Conservation (phyloP, 148 eudicot species). For the Gaultheria prostrata region DNA sequence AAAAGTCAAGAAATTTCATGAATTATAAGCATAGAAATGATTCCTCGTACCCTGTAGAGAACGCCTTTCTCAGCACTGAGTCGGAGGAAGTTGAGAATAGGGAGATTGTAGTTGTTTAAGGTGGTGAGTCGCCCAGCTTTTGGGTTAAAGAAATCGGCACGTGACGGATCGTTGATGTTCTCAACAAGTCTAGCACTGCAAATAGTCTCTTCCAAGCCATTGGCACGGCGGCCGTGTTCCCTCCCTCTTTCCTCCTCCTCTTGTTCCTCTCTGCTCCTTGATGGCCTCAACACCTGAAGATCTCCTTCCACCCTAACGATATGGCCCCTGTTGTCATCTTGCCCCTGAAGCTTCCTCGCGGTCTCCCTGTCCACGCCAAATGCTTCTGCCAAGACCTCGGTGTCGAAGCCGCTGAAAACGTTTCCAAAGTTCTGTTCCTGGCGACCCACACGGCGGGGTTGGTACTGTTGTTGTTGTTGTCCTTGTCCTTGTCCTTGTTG, state of each 20-base stretch:
- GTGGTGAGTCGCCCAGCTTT: constrained; percentile 58
- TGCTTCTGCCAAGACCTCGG: constrained; percentile 35
- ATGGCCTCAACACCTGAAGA: constrained; percentile 54
- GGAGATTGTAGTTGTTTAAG: constrained; percentile 57
- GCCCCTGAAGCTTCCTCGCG: constrained; percentile 39
- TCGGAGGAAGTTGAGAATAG: constrained; percentile 47
- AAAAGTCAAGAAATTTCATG: too few relatives aligned
- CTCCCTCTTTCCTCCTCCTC: constrained; percentile 7
- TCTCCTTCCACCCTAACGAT: constrained; percentile 44
- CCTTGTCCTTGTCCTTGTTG: constrained; percentile 29
- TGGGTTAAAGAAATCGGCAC: constrained; percentile 66
- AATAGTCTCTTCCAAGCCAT: constrained; percentile 69
- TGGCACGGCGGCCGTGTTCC: constrained; percentile 15
- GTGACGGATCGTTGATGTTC: constrained; percentile 50
- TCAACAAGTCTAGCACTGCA: constrained; percentile 44
- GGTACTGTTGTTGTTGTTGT: neutral
- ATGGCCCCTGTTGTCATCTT: constrained; percentile 57
- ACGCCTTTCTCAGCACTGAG: constrained; percentile 73
- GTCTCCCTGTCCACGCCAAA: constrained; percentile 51
- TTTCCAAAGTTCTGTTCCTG: constrained; percentile 26
- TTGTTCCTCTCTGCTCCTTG: constrained; percentile 18
- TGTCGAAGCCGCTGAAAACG: constrained; percentile 52
- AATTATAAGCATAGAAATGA: too few relatives aligned
- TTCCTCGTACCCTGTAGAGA: constrained; percentile 55
- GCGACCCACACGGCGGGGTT: neutral